A percentile compares a stretch with the other conserved stretches of the same genome.
These are phyloP conservation scores for Saccharomycopsis fodiens DNA, from an alignment of 805 yeast species.

Conservation along the genomic window DNA sequence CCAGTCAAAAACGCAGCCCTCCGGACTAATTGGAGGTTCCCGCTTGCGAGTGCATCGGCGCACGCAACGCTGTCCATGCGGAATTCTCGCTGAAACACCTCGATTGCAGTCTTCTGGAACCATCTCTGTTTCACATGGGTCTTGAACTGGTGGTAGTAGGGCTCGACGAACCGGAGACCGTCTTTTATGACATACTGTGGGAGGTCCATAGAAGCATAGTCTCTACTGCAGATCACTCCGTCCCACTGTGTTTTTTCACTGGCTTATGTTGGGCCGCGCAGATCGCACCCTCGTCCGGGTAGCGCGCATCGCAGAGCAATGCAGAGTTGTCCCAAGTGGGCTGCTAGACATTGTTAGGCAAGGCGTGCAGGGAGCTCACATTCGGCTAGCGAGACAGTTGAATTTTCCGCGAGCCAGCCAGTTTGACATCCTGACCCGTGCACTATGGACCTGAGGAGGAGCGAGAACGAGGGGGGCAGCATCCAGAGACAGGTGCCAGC, in stretches of 20 bases:
- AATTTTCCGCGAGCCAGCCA: too few relatives aligned
- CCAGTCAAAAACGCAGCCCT: neutral
- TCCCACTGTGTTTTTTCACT: neutral
- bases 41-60: neutral
- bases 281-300: too few relatives aligned
- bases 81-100: slow-evolving; percentile 30
- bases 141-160: slow-evolving; percentile 27
- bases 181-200: slow-evolving; percentile 16
- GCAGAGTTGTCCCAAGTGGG: too few relatives aligned
- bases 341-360: too few relatives aligned
- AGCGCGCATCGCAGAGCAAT: neutral
- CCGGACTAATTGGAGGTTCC: neutral
- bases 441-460: too few relatives aligned
- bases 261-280: neutral
- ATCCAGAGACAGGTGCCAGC: too few relatives aligned
- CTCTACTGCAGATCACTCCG: too few relatives aligned
- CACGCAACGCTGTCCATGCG: slow-evolving; percentile 10
- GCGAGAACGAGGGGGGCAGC: too few relatives aligned
- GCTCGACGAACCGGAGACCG: slow-evolving; percentile 29
- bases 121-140: slow-evolving; percentile 32
- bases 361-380: too few relatives aligned
- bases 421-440: too few relatives aligned
- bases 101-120: slow-evolving; percentile 27
- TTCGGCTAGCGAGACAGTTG: too few relatives aligned
- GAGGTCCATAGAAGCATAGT: too few relatives aligned